Conservation (phyloP, 2,329 filamentous ascomycete species). For the Alternaria alternata region DNA sequence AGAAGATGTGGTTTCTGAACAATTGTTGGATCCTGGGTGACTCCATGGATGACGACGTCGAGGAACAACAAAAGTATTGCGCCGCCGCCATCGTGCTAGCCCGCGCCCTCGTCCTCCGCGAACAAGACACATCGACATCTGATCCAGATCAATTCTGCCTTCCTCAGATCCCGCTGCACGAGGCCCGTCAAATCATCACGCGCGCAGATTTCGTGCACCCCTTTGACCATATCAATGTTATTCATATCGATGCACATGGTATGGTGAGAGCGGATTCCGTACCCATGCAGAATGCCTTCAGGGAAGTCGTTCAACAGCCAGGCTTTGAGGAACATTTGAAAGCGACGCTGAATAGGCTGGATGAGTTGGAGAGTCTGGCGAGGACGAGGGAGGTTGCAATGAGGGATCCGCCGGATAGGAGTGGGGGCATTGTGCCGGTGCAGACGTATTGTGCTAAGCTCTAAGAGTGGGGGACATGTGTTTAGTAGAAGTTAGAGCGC, state of each 20-base stretch:
- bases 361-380: slow-evolving; percentile 89
- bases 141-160: slow-evolving; percentile 73
- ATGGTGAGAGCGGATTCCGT: slow-evolving; percentile 92
- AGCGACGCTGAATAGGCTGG: slow-evolving; percentile 81
- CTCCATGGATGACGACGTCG: slow-evolving; percentile 93
- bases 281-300: slow-evolving; percentile 93
- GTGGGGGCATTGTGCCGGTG: slow-evolving; percentile 41
- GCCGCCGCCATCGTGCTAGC: slow-evolving; percentile 94
- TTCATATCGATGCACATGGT: slow-evolving; percentile 87
- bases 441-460: slow-evolving; percentile 42
- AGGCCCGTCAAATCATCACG: slow-evolving; percentile 79
- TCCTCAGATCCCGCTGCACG: slow-evolving; percentile 68
- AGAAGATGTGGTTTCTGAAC: slow-evolving; percentile 83
- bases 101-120: slow-evolving; percentile 83
- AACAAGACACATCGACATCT: slow-evolving; percentile 62
- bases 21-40: slow-evolving; percentile 77
- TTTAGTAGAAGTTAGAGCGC: no score
- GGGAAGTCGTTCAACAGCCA: slow-evolving; percentile 75
- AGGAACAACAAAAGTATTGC: slow-evolving; percentile 95
- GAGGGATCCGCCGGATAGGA: slow-evolving; percentile 67
- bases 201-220: slow-evolving; percentile 89
- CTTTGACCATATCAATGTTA: slow-evolving; percentile 92
- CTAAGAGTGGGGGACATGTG: not conserved
- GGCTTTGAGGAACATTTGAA: slow-evolving; percentile 86
- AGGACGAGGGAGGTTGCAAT: slow-evolving; percentile 90